Evolutionary conservation across 768 basidiomycete genomes (phyloP), one percentile per base, ranked within the genome.

Genomic region (Asterophora lycoperdoides): DNA sequence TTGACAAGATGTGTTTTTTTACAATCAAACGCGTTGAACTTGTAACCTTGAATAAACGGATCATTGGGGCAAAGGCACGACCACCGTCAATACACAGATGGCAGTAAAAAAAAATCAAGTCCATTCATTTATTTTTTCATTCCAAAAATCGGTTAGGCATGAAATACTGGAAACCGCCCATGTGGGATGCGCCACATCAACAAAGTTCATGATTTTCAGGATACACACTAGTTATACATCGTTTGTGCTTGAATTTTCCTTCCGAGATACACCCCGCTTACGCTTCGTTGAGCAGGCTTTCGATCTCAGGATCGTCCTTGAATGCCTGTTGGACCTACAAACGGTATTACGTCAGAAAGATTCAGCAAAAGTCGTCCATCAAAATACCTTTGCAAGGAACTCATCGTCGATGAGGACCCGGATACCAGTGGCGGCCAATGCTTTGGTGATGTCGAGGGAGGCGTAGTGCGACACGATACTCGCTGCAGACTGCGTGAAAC

Each of bases 381-480:
- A 11, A 23, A n/a, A 23, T 19, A 51, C 53, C 50, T 53, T 59
- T 2, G 64, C 64, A 51, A 78, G 77, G 67, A 87, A 91, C 2
- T 56, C 61, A 38, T 80, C 81, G 51, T 92, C 89, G n/a, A 74
- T 75, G 8, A 92, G 63, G 13, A 83, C 80, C 5, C 86, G 74
- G 20, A 88, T 68, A 1, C 85, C 90, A 1, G 80, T 78, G 11
- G 78, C 76, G 2, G 89, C 87, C 10, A 92, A 73, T 4, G 81
- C 83, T 57, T 86, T 87, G 17, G 83, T 78, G 3, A 89, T 74
- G 47, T 79, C 74, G 41, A 90, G 64, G 52, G 80, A 82, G 5
- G 82, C 84, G 20, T 79, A 68, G 53, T 91, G 90, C 0, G 88
- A 79, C 23, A 67, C 69, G 3, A 69, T 61, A 0, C 80, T 83